These are phyloP conservation scores for Hanseniaspora taiwanica DNA, from an alignment of 805 yeast genomes.

Conservation along the genomic window DNA sequence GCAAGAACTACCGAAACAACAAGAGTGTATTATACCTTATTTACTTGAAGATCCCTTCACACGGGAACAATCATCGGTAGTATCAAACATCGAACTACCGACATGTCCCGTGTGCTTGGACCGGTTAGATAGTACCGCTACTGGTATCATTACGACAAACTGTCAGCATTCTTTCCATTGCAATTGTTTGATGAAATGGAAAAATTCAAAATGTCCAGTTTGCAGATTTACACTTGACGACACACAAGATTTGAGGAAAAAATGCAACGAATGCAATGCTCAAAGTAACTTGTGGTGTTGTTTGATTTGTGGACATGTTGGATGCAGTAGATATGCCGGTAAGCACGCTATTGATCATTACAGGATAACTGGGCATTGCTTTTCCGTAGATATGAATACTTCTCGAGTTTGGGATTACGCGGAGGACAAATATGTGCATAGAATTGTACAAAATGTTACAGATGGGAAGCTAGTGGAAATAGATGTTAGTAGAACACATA, in stretches of 20 bases:
- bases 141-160: conserved; percentile 77
- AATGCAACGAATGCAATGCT: conserved; percentile 47
- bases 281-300: conserved; percentile 73
- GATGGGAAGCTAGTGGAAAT: conserved; percentile 87
- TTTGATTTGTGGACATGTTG: conserved; percentile 80
- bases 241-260: conserved; percentile 12
- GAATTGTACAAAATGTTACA: conserved; percentile 68
- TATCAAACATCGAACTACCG: conserved; percentile 46
- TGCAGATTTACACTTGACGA: conserved; percentile 45
- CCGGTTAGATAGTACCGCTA: conserved; percentile 64
- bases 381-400: conserved; percentile 74
- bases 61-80: background rate
- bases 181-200: conserved; percentile 77
- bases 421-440: conserved; percentile 79
- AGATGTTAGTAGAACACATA: conserved; percentile 18
- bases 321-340: conserved; percentile 77
- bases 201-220: conserved; percentile 81
- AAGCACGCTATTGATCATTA: conserved; percentile 82
- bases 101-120: conserved; percentile 91
- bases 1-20: background rate
- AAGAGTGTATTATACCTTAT: background rate
- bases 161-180: conserved; percentile 93
- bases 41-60: background rate
- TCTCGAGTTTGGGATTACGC: conserved; percentile 94
- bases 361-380: conserved; percentile 67